These are phyloP conservation scores for Microthyrium microscopicum DNA, from an alignment of 2,329 filamentous ascomycete species.

Conservation along the genomic window DNA sequence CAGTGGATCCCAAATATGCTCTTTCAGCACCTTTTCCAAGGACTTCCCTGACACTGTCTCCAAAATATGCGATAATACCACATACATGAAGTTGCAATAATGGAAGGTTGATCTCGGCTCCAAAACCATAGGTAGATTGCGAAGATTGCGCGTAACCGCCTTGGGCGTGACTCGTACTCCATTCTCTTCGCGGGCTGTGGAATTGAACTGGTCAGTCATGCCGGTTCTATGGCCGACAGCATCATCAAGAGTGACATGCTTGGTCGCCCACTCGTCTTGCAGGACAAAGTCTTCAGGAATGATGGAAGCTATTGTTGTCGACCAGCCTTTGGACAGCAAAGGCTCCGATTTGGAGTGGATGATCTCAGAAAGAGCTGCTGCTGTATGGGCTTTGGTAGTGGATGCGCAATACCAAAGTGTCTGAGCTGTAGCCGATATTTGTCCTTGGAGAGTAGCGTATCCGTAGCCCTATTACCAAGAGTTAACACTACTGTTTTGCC, in stretches of 20 bases:
- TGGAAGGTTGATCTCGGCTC: conserved; percentile 30
- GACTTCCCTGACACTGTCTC: conserved; percentile 24
- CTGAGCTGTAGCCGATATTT: conserved; percentile 12
- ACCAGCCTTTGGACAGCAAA: conserved; percentile 17
- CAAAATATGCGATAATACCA: conserved; percentile 28
- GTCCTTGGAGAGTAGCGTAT: no score
- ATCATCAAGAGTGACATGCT: conserved; percentile 18
- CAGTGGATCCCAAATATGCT: conserved; percentile 10
- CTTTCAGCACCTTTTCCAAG: conserved; percentile 25
- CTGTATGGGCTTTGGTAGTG: conserved; percentile 18
- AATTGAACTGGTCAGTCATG: no score
- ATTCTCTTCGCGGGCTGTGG: no score
- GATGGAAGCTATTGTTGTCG: conserved; percentile 18
- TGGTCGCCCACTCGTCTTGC: conserved; percentile 15
- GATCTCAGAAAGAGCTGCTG: conserved; percentile 12
- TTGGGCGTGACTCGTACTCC: no score
- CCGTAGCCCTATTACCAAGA: no score
- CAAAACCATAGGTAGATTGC: conserved; percentile 27
- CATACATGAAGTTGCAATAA: conserved; percentile 37
- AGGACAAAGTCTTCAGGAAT: conserved; percentile 21
- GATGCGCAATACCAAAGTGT: conserved; percentile 15
- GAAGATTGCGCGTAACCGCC: conserved; percentile 27
- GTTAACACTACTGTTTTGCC: no score
- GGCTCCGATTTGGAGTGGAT: conserved; percentile 15
- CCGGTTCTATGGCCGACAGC: conserved; percentile 21